Evolutionary conservation across 2,329 filamentous ascomycete genomes (phyloP).

Genomic region (Diaporthe longicolla): DNA sequence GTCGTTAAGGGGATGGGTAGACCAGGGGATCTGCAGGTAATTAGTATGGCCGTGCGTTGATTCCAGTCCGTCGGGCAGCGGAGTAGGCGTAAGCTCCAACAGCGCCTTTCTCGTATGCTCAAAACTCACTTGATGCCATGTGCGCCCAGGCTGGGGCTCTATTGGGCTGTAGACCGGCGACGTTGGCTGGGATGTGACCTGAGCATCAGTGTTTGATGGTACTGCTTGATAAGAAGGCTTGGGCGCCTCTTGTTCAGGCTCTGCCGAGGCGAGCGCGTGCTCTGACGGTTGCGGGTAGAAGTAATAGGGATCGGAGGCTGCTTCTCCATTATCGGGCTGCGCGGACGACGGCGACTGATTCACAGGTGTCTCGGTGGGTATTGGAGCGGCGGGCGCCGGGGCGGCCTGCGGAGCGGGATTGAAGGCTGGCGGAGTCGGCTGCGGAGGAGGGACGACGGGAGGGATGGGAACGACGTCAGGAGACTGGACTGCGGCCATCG

Average conservation of each 20-base stretch:
- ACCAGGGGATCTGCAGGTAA: slow-evolving; percentile 34
- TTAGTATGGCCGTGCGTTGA: not conserved
- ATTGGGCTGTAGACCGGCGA: slow-evolving; percentile 29
- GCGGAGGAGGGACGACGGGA: slow-evolving; percentile 32
- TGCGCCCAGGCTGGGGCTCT: slow-evolving; percentile 22
- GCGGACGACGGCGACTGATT: slow-evolving; percentile 20
- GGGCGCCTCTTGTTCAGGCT: not conserved
- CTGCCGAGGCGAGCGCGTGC: not conserved
- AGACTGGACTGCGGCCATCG: slow-evolving; percentile 33
- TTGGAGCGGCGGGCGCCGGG: slow-evolving; percentile 16
- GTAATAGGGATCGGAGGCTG: not conserved
- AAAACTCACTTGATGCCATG: slow-evolving; percentile 25
- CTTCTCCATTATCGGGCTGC: slow-evolving; percentile 13
- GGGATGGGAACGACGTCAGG: slow-evolving; percentile 29
- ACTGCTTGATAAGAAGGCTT: slow-evolving; percentile 13
- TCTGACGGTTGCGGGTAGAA: slow-evolving; percentile 23
- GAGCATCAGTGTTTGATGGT: slow-evolving; percentile 5
- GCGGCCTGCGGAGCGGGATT: slow-evolving; percentile 16
- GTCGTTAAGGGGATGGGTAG: slow-evolving; percentile 37
- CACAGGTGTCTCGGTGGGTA: slow-evolving; percentile 17
- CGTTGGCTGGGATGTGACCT: slow-evolving; percentile 15
- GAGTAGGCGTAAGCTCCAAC: not conserved
- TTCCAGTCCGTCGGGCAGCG: not conserved
- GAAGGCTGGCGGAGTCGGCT: slow-evolving; percentile 30
- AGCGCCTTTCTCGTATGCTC: not conserved